phyloP scores from a whole-genome alignment of 352 stramenopile species.

The Plasmopara viticola region DNA sequence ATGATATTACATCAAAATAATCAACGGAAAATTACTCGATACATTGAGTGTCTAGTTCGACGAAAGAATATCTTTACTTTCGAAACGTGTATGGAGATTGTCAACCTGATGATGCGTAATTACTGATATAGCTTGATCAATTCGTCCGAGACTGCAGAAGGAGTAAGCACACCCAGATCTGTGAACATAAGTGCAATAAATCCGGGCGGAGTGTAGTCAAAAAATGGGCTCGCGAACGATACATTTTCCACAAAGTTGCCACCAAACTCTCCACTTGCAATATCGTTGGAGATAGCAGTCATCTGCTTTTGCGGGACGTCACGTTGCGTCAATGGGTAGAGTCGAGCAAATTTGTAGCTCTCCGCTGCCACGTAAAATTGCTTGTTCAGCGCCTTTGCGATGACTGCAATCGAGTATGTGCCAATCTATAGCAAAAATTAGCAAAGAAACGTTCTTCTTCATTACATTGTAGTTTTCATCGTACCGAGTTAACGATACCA shows the following conservation, averaged over 20 bases:
- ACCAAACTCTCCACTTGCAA: conserved; percentile 19
- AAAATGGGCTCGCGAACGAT: conserved; percentile 84
- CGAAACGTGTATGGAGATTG: not conserved
- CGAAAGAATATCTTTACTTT: not conserved
- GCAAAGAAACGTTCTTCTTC: not conserved
- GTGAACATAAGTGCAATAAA: conserved; percentile 99
- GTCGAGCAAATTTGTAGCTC: conserved; percentile 97
- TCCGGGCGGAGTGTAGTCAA: conserved; percentile 96
- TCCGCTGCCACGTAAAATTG: conserved; percentile 98
- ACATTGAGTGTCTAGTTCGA: not conserved
- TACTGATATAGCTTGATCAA: conserved; percentile 98
- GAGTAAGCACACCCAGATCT: conserved; percentile 96
- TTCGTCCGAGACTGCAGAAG: conserved; percentile 97
- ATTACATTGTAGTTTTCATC: not conserved
- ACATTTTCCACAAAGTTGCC: conserved; percentile 49
- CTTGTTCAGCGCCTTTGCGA: conserved; percentile 93
- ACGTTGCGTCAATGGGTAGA: conserved; percentile 96
- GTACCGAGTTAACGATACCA: conserved; percentile 95
- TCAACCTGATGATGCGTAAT: conserved; percentile 11
- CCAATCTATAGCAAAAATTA: conserved; percentile 63
- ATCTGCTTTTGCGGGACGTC: conserved; percentile 87
- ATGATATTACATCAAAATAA: no score
- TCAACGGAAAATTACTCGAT: not conserved
- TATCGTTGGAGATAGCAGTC: conserved; percentile 30
- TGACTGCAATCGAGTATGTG: conserved; percentile 92